Percentiles rank a stretch among this genome's conserved stretches.
These are phyloP conservation scores for Protomyces inouyei DNA, from an alignment of 1,139 yeast species.

Conservation along the genomic window DNA sequence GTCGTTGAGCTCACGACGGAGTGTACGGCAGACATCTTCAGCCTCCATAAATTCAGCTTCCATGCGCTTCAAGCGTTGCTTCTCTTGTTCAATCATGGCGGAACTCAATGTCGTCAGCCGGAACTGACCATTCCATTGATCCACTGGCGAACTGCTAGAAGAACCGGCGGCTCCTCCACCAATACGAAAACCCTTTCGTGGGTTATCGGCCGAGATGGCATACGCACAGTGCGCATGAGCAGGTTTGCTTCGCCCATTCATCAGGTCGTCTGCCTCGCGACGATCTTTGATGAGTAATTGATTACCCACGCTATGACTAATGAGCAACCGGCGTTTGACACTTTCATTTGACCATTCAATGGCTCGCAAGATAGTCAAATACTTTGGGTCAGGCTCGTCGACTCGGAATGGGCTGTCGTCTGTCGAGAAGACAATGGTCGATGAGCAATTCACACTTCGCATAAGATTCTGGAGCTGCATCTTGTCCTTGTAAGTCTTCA, in stretches of 20 bases:
- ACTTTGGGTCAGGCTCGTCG: conserved; percentile 42
- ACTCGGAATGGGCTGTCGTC: conserved; percentile 44
- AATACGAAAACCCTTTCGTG: conserved; percentile 43
- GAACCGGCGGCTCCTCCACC: conserved; percentile 41
- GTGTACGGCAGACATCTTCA: not conserved
- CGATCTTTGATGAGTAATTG: conserved; percentile 52
- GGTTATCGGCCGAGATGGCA: conserved; percentile 44
- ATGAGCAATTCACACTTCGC: conserved; percentile 34
- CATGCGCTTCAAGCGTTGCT: not conserved
- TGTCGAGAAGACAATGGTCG: conserved; percentile 42
- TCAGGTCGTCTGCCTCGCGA: conserved; percentile 48
- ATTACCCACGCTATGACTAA: conserved; percentile 57
- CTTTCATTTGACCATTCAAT: conserved; percentile 39
- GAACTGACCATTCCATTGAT: conserved; percentile 38
- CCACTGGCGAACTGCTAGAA: conserved; percentile 58
- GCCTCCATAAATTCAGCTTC: not conserved
- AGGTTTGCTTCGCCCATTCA: conserved; percentile 38
- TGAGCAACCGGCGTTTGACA: conserved; percentile 48
- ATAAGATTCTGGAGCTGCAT: conserved; percentile 47
- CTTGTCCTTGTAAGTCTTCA: conserved; percentile 60
- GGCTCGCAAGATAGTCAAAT: conserved; percentile 56
- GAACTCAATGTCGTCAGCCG: conserved; percentile 33
- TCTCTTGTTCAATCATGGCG: conserved; percentile 24
- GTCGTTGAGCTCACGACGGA: not conserved
- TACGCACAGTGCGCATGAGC: conserved; percentile 49